Evolutionary conservation across 1,139 yeast species (phyloP).

Genomic region (Blastobotrys elegans): DNA sequence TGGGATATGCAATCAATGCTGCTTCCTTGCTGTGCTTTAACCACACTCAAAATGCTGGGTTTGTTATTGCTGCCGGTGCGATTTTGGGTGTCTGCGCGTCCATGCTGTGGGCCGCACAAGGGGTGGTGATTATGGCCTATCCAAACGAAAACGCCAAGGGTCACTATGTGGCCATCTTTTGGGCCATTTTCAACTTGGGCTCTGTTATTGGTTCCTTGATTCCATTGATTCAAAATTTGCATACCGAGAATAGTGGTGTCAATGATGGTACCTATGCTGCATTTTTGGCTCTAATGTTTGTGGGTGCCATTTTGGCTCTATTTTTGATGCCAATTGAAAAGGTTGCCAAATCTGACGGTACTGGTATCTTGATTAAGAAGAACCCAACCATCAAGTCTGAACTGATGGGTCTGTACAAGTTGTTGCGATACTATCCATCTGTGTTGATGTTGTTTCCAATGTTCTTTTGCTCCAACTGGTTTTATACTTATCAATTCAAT

Average conservation of each 20-base stretch:
- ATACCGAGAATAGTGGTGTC: constrained; percentile 32
- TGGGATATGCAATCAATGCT: constrained; percentile 53
- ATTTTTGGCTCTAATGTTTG: constrained; percentile 50
- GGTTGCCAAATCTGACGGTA: constrained; percentile 51
- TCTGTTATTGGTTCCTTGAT: constrained; percentile 41
- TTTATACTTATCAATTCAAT: constrained; percentile 60
- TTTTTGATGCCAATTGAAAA: constrained; percentile 47
- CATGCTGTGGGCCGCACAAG: constrained; percentile 58
- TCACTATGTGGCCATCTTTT: constrained; percentile 47
- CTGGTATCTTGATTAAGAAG: constrained; percentile 43
- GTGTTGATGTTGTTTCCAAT: constrained; percentile 48
- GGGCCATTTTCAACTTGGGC: constrained; percentile 62
- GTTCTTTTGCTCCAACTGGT: constrained; percentile 62
- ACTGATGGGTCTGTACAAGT: constrained; percentile 38
- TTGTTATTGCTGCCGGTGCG: constrained; percentile 57
- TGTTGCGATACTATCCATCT: constrained; percentile 45
- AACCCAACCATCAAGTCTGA: constrained; percentile 49
- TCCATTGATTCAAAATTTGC: constrained; percentile 23
- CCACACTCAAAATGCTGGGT: constrained; percentile 48
- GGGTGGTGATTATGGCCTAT: constrained; percentile 53
- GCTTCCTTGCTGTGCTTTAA: constrained; percentile 48
- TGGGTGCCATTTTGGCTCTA: constrained; percentile 45
- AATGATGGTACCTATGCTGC: constrained; percentile 51
- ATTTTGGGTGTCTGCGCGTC: constrained; percentile 55
- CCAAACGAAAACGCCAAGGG: constrained; percentile 55